phyloP scores from a whole-genome alignment of 805 yeast species.

The Priceomyces haplophilus region DNA sequence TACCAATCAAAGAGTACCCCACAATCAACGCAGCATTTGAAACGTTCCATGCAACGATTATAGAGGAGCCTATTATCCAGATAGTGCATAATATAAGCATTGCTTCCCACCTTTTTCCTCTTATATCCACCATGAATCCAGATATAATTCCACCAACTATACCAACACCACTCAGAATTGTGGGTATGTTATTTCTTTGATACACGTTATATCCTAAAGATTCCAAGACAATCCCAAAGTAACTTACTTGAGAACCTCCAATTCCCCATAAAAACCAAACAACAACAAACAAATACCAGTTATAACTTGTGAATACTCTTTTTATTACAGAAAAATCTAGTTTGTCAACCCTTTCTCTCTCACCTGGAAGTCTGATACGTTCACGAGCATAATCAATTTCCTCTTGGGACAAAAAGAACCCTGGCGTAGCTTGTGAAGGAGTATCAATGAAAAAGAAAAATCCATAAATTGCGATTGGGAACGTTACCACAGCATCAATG shows the following conservation, averaged over 20 bases:
- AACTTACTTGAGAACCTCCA: slow-evolving; percentile 33
- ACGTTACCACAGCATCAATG: slow-evolving; percentile 56
- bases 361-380: slow-evolving; percentile 11
- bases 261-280: slow-evolving; percentile 38
- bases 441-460: slow-evolving; percentile 56
- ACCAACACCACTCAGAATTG: slow-evolving; percentile 38
- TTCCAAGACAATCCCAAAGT: slow-evolving; percentile 33
- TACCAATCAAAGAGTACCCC: slow-evolving; percentile 51
- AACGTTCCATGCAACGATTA: slow-evolving; percentile 12
- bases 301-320: slow-evolving; percentile 40
- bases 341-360: slow-evolving; percentile 7
- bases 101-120: slow-evolving; percentile 43
- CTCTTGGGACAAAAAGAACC: slow-evolving; percentile 22
- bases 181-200: slow-evolving; percentile 34
- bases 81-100: slow-evolving; percentile 41
- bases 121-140: slow-evolving; percentile 29
- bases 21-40: slow-evolving; percentile 27
- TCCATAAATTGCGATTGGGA: slow-evolving; percentile 58
- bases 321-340: slow-evolving; percentile 36
- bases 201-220: slow-evolving; percentile 26
- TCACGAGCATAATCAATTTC: slow-evolving; percentile 28
- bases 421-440: slow-evolving; percentile 35
- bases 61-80: slow-evolving; percentile 43
- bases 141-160: slow-evolving; percentile 25
- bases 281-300: slow-evolving; percentile 34